Base-by-base conservation (phyloP, 495 filamentous ascomycete species). In the Aspergillus indologenus region DNA sequence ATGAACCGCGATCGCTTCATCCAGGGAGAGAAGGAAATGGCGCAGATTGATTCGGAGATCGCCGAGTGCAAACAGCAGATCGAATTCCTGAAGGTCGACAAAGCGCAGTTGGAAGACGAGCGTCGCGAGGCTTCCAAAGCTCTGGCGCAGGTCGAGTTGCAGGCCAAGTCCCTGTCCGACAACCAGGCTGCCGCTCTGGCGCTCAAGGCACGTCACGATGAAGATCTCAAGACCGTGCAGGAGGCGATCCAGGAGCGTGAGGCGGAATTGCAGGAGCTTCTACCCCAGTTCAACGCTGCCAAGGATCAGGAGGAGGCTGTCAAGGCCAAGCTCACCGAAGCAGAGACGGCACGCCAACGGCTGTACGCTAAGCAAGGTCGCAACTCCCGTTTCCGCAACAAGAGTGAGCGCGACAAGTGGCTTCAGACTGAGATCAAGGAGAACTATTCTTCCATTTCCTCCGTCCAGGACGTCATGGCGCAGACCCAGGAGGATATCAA, bases 281-380 rank as follows among this genome's bases (percentile, higher is more conserved):
- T 83, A 8, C 93, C 95, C 7, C 79, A 87, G 14, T 95, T 93
- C 70, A 88, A 83, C 45, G 74, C 83, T 29, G 85, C 83, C 63
- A 90, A 88, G 65, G 79, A 83, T 34, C 80, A 94, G 54, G 94
- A 98, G 67, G 78, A 79, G 14, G 75, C 77, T 5, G 76, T 91
- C 29, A 88, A 84, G 63, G 70, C 85, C 29, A 82, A 89, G 47
- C 80, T 97, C 4, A 86, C 87, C 19, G 80, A 87, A 42, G 90
- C 90, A 5, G 89, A 94, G 68, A 86, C 85, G 8, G 82, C 80
- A 1, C 79, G 91, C 44, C 87, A 89, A 63, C 86, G 92, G 23
- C 79, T 99, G 17, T 92, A 96, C 64, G 90, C 89, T 50, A 99
- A 99, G 71, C 95, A 98, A 72, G 90, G 90, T 43, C 86, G 92